Conservation (phyloP, 2,329 filamentous ascomycete species). For the Pseudofabraea citricarpa region DNA sequence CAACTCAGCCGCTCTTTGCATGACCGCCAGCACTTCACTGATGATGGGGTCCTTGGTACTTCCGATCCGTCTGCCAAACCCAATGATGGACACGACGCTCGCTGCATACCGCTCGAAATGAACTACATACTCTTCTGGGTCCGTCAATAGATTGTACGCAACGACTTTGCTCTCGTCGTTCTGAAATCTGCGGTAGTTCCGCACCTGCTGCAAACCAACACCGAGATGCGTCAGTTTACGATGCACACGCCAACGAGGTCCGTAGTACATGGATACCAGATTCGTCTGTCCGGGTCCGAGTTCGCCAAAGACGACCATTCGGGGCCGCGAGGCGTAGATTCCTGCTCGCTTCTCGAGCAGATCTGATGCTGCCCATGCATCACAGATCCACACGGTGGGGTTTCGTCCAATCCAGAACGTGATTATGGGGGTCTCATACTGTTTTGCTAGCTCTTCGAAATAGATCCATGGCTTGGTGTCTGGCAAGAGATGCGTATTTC, state of each 20-base stretch:
- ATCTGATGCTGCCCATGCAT: conserved; percentile 15
- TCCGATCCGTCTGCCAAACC: conserved; percentile 15
- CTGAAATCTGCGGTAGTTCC: conserved; percentile 16
- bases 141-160: conserved; percentile 13
- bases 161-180: conserved; percentile 18
- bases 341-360: conserved; percentile 16
- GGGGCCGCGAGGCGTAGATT: conserved; percentile 15
- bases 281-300: conserved; percentile 14
- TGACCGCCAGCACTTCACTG: conserved; percentile 16
- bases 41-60: conserved; percentile 16
- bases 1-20: conserved; percentile 18
- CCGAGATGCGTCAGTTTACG: conserved; percentile 18
- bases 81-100: conserved; percentile 20
- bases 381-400: conserved; percentile 15
- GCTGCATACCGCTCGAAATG: conserved; percentile 19
- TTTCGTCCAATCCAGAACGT: conserved; percentile 19
- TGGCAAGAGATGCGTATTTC: conserved; percentile 14
- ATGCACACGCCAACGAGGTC: conserved; percentile 17
- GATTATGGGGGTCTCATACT: conserved; percentile 14
- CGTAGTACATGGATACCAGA: too few relatives aligned
- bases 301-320: conserved; percentile 18
- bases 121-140: conserved; percentile 14
- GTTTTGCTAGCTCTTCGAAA: conserved; percentile 15
- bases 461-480: conserved; percentile 18
- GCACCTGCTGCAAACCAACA: conserved; percentile 17